Base-by-base conservation (phyloP, 139 green algal genomes). In the Tetradesmus obliquus region DNA sequence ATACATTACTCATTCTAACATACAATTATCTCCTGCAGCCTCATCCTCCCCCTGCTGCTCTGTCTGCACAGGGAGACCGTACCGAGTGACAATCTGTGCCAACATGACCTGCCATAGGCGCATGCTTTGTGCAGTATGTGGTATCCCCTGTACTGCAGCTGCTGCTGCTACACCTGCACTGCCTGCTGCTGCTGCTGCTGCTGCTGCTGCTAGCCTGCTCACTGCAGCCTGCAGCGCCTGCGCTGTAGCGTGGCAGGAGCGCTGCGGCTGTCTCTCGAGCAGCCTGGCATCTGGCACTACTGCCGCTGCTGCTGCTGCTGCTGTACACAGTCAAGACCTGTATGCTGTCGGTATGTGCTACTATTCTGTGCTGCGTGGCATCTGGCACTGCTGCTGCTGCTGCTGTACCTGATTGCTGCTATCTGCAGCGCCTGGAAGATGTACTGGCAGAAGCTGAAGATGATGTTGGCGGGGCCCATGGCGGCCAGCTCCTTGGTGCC, bases 361-460 rank as follows among this genome's bases (percentile, higher is more conserved):
- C 0, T 71, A 12, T 4, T 71, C 8, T 71, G 10, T 71, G 9
- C 60, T 20, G 60, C 7, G 0, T 4, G 20, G 4, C 19, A 3
- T 62, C 17, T 51, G 17, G 5, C 71, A 32, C 19, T 71, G 92
- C 32, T 55, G 82, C 83, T 66, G 95, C 71, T 0, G 90, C 76
- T 81, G 58, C 76, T 82, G 10, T 54, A 69, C 80, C 53, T 92
- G 72, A 95, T 93, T 3, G 93, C 95, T n/a, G 93, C 88, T 5
- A 97, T 91, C 17, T 89, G 88, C 22, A 97, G 93, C 1, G 91
- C 89, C 13, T 95, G 93, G 62, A 97, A 96, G 53, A 95, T 83
- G 82, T 98, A 97, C 82, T 93, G 93, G 8, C 89, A 88, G 79
- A 98, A 97, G 32, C 90, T 95, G 86, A 98, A 98, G 5, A 98